Percentiles rank a stretch among this genome's conserved stretches.
phyloP scores from a whole-genome alignment of 352 stramenopile species.

The Globisporangium viniferum region DNA sequence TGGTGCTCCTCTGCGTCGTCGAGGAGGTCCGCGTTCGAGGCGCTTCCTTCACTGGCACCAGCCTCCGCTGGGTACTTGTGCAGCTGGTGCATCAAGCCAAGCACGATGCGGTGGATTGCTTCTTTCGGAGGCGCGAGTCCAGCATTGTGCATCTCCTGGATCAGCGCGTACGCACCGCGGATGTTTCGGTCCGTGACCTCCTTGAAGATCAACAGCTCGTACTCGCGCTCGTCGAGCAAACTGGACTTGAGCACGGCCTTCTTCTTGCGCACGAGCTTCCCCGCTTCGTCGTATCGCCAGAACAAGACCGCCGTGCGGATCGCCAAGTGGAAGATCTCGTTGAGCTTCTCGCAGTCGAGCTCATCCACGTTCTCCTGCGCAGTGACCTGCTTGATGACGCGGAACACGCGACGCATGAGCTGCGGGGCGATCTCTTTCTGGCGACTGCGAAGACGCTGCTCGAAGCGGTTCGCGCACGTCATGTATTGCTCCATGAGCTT shows the following conservation, averaged over 20 bases:
- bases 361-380: slow-evolving; percentile 20
- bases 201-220: slow-evolving; percentile 70
- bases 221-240: slow-evolving; percentile 39
- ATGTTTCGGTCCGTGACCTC: slow-evolving; percentile 47
- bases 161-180: slow-evolving; percentile 44
- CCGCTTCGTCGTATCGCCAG: slow-evolving; percentile 57
- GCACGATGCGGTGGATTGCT: slow-evolving; percentile 73
- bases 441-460: slow-evolving; percentile 43
- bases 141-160: slow-evolving; percentile 83
- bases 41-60: neutral
- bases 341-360: slow-evolving; percentile 31
- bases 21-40: slow-evolving; percentile 1
- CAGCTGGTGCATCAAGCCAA: slow-evolving; percentile 50
- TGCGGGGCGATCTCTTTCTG: slow-evolving; percentile 48
- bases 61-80: slow-evolving; percentile 16
- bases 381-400: slow-evolving; percentile 39
- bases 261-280: slow-evolving; percentile 49
- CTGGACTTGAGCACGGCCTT: slow-evolving; percentile 32
- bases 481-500: slow-evolving; percentile 81
- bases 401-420: slow-evolving; percentile 70
- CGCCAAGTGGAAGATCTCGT: slow-evolving; percentile 52
- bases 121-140: slow-evolving; percentile 56
- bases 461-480: slow-evolving; percentile 58
- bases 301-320: slow-evolving; percentile 55
- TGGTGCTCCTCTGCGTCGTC: slow-evolving; percentile 19